These are phyloP conservation scores for Hygrophila difformis DNA, from an alignment of 257 asterid genomes.

Conservation along the genomic window DNA sequence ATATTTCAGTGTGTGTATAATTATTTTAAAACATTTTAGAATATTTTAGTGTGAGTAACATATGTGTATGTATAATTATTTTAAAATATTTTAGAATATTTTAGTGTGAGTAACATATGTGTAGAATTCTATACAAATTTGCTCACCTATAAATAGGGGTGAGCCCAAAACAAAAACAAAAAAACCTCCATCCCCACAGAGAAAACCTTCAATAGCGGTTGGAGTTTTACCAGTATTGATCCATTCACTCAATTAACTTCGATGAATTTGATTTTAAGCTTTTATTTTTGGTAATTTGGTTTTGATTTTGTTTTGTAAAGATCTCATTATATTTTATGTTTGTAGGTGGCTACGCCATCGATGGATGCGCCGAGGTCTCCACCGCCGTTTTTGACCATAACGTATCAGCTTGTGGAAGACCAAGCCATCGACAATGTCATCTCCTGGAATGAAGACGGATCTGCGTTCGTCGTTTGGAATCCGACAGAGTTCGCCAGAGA, in stretches of 20 bases:
- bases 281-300: not conserved
- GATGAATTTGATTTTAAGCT: constrained; percentile 5
- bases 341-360: constrained; percentile 36
- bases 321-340: constrained; percentile 12
- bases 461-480: constrained; percentile 80
- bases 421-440: constrained; percentile 49
- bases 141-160: too few relatives aligned
- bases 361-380: constrained; percentile 40
- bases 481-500: constrained; percentile 77
- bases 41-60: too few relatives aligned
- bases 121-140: too few relatives aligned
- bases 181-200: too few relatives aligned
- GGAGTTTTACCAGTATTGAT: constrained; percentile 26
- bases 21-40: too few relatives aligned
- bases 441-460: constrained; percentile 90
- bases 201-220: too few relatives aligned
- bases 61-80: too few relatives aligned
- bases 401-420: constrained; percentile 81
- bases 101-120: too few relatives aligned
- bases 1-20: too few relatives aligned
- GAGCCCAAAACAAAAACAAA: too few relatives aligned
- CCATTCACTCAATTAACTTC: constrained; percentile 12
- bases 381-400: constrained; percentile 84
- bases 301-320: not conserved
- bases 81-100: too few relatives aligned